Base-by-base conservation (phyloP, 1,284 basidiomycete genomes). In the Ceratobasidium theobromae region DNA sequence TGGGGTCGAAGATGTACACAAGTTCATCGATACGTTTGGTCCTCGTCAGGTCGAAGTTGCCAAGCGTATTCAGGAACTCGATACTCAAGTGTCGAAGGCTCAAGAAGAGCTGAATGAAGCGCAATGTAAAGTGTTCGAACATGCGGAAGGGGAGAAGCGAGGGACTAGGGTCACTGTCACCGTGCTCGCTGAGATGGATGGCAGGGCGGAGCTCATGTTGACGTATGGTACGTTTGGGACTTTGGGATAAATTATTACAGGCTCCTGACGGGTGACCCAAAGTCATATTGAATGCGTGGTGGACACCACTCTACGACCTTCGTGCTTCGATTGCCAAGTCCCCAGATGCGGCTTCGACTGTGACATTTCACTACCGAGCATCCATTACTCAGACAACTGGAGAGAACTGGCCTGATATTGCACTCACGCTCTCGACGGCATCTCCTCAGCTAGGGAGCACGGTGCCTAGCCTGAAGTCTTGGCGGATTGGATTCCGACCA, bases 221-320 rank as follows among this genome's bases (percentile, higher is more conserved):
- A 70, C 67, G 41, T 71, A 70, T 46, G 68, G 62, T 71, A 60
- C 49, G 71, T 64, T 25, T n/a, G 33, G 14, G 23, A 49, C 5
- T 12, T n/a, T n/a, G n/a, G n/a, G 3, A 43, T 33, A 14, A 30
- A 23, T 11, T 27, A 16, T 6, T 48, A 32, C 25, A 30, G 2
- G n/a, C 23, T 38, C 52, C n/a, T 48, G 28, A 66, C 32, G 14
- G 9, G 14, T n/a, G n/a, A n/a, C n/a, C n/a, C n/a, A n/a, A 2
- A 72, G 72, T 69, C 11, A 72, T 73, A 11, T 65, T 62, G 16
- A 65, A 68, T 14, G 73, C 73, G 1, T 54, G 62, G 21, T 74
- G 73, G 72, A 58, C 66, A n/a, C 72, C 72, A 1, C 67, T 71
- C 4, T 74, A 73, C 43, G 73, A 73, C 60, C 51, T 74, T 11